Percentiles rank a stretch among this genome's conserved stretches.
These are phyloP conservation scores for Thinopyrum elongatum DNA, from an alignment of 176 grass and related monocot species.

Conservation along the genomic window DNA sequence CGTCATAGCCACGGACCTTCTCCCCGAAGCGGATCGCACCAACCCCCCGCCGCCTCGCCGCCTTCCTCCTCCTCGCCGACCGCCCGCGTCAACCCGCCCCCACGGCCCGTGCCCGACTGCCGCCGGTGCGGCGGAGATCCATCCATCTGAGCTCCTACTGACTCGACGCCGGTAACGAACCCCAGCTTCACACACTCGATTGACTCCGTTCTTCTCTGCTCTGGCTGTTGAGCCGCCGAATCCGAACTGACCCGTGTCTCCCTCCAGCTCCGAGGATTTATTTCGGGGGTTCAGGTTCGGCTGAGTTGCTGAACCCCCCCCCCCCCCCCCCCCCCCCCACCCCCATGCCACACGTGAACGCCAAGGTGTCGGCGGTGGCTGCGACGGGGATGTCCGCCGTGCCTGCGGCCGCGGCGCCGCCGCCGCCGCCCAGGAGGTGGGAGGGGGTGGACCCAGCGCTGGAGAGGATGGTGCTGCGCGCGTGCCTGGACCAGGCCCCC, in stretches of 20 bases:
- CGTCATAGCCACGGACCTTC: constrained; percentile 3
- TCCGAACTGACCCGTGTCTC: background rate
- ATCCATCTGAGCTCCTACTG: background rate
- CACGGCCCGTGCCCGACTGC: background rate
- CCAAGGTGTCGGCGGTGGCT: constrained; percentile 19
- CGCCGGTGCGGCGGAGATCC: background rate
- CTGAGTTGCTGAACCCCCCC: background rate
- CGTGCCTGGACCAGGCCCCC: constrained; percentile 71
- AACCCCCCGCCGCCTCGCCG: background rate
- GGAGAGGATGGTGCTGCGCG: constrained; percentile 51
- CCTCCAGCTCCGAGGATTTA: background rate
- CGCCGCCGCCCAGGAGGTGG: constrained; percentile 41
- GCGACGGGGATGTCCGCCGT: constrained; percentile 8
- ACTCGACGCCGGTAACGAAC: background rate
- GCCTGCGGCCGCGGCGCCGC: background rate
- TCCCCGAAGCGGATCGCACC: background rate
- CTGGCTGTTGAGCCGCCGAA: background rate
- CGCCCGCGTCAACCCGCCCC: background rate
- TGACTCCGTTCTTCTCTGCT: background rate
- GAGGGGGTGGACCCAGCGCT: constrained; percentile 62
- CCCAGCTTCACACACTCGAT: background rate
- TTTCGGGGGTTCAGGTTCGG: background rate
- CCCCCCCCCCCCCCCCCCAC: no score
- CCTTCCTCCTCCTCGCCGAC: background rate
- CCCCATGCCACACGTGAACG: constrained; percentile 25